phyloP scores from a whole-genome alignment of 2,329 filamentous ascomycete genomes.

The Hirsutella thompsonii region DNA sequence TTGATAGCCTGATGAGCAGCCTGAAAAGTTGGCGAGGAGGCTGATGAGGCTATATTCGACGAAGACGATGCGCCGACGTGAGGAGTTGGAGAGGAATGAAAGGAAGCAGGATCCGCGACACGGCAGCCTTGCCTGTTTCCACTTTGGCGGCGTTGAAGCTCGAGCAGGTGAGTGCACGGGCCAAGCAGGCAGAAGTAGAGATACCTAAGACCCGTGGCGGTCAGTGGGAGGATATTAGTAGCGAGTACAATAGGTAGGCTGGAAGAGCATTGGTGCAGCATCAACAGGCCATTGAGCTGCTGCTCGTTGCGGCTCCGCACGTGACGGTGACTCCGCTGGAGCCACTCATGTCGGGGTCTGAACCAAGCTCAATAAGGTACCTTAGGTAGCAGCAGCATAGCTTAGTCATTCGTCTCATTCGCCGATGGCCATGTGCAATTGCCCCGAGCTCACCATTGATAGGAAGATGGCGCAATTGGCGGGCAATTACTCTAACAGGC shows the following conservation, averaged over 20 bases:
- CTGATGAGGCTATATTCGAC: not conserved
- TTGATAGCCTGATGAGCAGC: not conserved
- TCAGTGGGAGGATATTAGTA: not conserved
- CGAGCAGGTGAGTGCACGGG: slow-evolving; percentile 1
- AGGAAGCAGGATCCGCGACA: slow-evolving; percentile 3
- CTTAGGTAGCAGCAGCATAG: too few relatives aligned
- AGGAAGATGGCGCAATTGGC: too few relatives aligned
- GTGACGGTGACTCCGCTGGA: too few relatives aligned
- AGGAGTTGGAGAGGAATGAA: not conserved
- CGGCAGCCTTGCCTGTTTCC: slow-evolving; percentile 5
- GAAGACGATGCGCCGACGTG: not conserved
- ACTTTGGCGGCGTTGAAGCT: not conserved
- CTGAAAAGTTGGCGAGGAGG: not conserved
- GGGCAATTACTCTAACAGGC: too few relatives aligned
- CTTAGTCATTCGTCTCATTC: not conserved
- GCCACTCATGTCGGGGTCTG: too few relatives aligned
- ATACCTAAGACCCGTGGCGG: not conserved
- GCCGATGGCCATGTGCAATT: too few relatives aligned
- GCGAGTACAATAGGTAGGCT: too few relatives aligned
- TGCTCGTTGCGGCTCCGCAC: too few relatives aligned
- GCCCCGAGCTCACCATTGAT: too few relatives aligned
- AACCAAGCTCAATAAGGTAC: too few relatives aligned
- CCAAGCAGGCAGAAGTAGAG: not conserved
- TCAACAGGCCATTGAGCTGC: too few relatives aligned
- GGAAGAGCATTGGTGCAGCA: too few relatives aligned